phyloP scores from a whole-genome alignment of 2,329 filamentous ascomycete genomes.

The Claviceps quebecensis region DNA sequence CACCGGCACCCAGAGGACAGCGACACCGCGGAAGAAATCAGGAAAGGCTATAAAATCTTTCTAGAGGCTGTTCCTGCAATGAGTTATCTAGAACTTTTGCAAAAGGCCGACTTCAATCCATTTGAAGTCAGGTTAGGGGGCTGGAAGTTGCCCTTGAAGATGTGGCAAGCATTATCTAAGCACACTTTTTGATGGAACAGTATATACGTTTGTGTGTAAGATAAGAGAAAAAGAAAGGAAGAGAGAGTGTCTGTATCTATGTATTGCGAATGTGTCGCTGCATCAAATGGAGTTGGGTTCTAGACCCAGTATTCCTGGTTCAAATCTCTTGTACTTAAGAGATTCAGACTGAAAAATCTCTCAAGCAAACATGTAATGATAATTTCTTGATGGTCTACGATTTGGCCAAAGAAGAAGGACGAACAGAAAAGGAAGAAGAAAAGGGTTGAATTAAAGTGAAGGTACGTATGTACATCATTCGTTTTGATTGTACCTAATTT shows the following conservation, averaged over 20 bases:
- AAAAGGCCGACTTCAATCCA: constrained; percentile 72
- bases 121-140: constrained; percentile 48
- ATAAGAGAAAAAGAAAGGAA: too few relatives aligned
- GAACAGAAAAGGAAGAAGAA: not conserved
- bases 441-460: not conserved
- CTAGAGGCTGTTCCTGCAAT: constrained; percentile 67
- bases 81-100: constrained; percentile 64
- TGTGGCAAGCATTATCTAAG: constrained; percentile 40
- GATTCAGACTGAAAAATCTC: too few relatives aligned
- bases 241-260: too few relatives aligned
- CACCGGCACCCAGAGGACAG: constrained; percentile 33
- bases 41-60: constrained; percentile 63
- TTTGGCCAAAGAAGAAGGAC: too few relatives aligned
- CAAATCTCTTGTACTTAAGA: too few relatives aligned
- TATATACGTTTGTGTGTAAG: not conserved
- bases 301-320: too few relatives aligned
- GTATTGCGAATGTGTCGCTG: too few relatives aligned
- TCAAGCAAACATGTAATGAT: too few relatives aligned
- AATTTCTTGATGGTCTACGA: too few relatives aligned
- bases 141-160: constrained; percentile 78
- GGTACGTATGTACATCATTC: too few relatives aligned
- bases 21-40: constrained; percentile 25
- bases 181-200: constrained; percentile 27
- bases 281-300: too few relatives aligned
- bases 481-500: too few relatives aligned